phyloP scores from a whole-genome alignment of 2,329 filamentous ascomycete species.

The Cladophialophora immunda region DNA sequence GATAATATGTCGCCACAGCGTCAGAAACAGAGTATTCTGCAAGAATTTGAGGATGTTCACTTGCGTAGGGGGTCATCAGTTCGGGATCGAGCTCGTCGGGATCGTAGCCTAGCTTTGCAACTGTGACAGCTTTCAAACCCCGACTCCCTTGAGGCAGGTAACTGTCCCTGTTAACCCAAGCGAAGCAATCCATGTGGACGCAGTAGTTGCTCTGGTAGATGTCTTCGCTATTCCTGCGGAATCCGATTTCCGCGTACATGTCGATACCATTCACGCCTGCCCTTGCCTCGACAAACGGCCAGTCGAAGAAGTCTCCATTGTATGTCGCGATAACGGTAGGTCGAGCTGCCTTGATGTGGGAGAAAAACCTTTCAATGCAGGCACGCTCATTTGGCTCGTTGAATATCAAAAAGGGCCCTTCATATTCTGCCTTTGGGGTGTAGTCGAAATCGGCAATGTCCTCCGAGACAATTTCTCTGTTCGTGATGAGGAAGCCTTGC shows the following conservation, averaged over 20 bases:
- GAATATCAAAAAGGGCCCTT: conserved; percentile 95
- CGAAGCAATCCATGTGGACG: conserved; percentile 98
- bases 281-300: conserved; percentile 95
- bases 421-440: conserved; percentile 95
- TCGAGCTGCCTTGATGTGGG: conserved; percentile 91
- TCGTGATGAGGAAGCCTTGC: conserved; percentile 96
- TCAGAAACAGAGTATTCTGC: conserved; percentile 99
- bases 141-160: conserved; percentile 97
- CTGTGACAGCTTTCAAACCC: conserved; percentile 96
- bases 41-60: conserved; percentile 88
- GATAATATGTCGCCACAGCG: conserved; percentile 96
- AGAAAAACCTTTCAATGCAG: conserved; percentile 89
- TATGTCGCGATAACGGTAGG: conserved; percentile 99
- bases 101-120: conserved; percentile 97
- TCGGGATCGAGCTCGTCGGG: conserved; percentile 97
- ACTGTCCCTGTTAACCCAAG: conserved; percentile 98
- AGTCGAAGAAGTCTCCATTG: conserved; percentile 99
- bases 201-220: conserved; percentile 96
- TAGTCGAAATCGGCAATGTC: conserved; percentile 99
- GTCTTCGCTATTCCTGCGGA: conserved; percentile 93
- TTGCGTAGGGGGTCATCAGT: conserved; percentile 90
- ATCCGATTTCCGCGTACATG: conserved; percentile 99
- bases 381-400: conserved; percentile 95
- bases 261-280: conserved; percentile 95
- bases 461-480: conserved; percentile 95